These are phyloP conservation scores for Globisporangium splendens DNA, from an alignment of 352 stramenopile genomes.

Conservation along the genomic window DNA sequence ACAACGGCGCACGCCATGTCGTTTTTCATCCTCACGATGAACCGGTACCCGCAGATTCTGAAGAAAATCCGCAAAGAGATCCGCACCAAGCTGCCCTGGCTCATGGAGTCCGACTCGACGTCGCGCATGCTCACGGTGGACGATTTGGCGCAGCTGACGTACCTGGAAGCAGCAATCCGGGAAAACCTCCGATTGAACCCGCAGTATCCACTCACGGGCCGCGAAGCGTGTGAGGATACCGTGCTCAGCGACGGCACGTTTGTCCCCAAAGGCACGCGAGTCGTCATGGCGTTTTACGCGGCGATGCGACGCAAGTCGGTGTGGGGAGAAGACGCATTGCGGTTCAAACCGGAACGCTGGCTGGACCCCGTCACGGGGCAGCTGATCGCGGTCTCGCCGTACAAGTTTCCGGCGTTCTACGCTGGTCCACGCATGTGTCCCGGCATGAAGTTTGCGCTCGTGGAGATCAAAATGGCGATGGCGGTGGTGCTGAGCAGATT, in stretches of 20 bases:
- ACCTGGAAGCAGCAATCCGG: constrained; percentile 51
- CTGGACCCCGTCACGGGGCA: constrained; percentile 34
- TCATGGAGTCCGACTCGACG: constrained; percentile 4
- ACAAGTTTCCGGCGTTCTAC: constrained; percentile 71
- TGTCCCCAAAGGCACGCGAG: constrained; percentile 38
- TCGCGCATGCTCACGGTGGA: constrained; percentile 21
- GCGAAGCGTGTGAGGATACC: constrained; percentile 36
- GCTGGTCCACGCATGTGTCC: constrained; percentile 64
- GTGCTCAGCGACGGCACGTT: constrained; percentile 69
- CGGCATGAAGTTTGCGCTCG: constrained; percentile 54
- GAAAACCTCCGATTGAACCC: constrained; percentile 69
- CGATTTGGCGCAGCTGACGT: constrained; percentile 47
- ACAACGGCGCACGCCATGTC: constrained; percentile 42
- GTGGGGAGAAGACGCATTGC: constrained; percentile 54
- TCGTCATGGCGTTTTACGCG: constrained; percentile 50
- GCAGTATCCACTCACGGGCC: constrained; percentile 37
- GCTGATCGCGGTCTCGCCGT: constrained; percentile 35
- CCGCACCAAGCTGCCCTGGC: constrained; percentile 14
- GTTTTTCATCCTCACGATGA: constrained; percentile 47
- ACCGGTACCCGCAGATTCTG: constrained; percentile 30
- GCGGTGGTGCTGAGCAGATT: constrained; percentile 47
- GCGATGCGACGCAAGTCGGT: constrained; percentile 42
- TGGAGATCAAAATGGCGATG: constrained; percentile 70
- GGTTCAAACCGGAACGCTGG: constrained; percentile 52
- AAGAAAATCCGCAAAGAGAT: constrained; percentile 32